Evolutionary conservation across 768 basidiomycete species (phyloP).

Genomic region (Collybia mongolica): DNA sequence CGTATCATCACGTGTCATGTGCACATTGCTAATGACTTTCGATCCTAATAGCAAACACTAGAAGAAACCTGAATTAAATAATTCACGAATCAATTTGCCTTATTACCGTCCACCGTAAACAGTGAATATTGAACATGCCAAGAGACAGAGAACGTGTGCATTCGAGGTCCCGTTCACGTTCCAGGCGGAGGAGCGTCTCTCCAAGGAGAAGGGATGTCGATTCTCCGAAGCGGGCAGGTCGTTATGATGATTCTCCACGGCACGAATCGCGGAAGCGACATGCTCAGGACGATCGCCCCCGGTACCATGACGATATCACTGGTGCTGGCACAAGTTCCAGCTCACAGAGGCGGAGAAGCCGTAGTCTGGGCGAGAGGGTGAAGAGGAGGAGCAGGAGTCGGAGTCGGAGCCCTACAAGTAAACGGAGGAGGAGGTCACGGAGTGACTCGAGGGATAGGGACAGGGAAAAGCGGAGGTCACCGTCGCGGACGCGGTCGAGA

Average conservation of each 20-base stretch:
- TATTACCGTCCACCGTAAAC: too few relatives aligned
- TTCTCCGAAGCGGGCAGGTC: background rate
- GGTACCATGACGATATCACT: background rate
- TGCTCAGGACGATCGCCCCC: background rate
- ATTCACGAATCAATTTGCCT: too few relatives aligned
- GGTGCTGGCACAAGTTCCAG: background rate
- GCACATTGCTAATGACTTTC: too few relatives aligned
- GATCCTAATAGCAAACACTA: background rate
- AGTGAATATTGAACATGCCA: background rate
- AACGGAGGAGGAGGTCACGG: constrained; percentile 28
- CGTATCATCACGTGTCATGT: too few relatives aligned
- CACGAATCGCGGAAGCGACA: background rate
- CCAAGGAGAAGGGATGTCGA: background rate
- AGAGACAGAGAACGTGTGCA: background rate
- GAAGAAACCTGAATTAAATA: too few relatives aligned
- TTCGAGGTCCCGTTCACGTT: constrained; percentile 1
- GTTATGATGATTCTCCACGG: background rate
- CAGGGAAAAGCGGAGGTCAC: constrained; percentile 25
- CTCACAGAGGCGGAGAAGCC: constrained; percentile 5
- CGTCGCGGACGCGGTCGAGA: constrained; percentile 21
- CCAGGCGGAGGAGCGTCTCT: background rate
- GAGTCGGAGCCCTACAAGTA: constrained; percentile 30
- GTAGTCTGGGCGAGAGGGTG: constrained; percentile 24
- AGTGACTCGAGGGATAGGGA: constrained; percentile 31
- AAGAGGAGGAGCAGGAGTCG: constrained; percentile 21